A percentile compares a stretch with the other conserved stretches of the same genome.
phyloP scores from a whole-genome alignment of 78 protist genomes.

The Dictyostelium intermedium region DNA sequence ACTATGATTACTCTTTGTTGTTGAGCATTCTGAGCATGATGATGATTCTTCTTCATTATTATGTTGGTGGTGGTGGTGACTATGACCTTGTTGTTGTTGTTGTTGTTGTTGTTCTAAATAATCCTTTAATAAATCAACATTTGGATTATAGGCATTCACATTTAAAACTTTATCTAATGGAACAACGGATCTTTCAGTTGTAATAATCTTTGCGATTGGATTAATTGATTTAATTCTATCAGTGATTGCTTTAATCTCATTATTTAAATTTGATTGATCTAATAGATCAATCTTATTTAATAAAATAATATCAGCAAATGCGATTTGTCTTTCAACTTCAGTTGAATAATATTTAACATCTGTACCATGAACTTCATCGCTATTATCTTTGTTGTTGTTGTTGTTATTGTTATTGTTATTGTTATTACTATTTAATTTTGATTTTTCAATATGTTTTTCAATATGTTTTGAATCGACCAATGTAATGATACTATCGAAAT shows the following conservation, averaged over 20 bases:
- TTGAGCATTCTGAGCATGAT: not conserved
- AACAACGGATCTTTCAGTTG: slow-evolving; percentile 19
- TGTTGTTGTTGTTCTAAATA: not conserved
- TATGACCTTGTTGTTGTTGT: not conserved
- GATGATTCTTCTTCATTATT: not conserved
- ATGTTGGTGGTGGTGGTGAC: slow-evolving; percentile 4
- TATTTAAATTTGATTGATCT: slow-evolving; percentile 6
- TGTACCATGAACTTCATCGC: not conserved
- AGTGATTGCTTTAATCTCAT: not conserved
- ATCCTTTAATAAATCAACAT: slow-evolving; percentile 9
- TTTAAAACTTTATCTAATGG: slow-evolving; percentile 38
- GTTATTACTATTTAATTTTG: not conserved
- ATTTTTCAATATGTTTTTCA: slow-evolving; percentile 55
- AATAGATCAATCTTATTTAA: slow-evolving; percentile 84
- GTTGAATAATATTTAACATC: slow-evolving; percentile 8
- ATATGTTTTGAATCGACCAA: slow-evolving; percentile 83
- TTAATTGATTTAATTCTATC: slow-evolving; percentile 46
- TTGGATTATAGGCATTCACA: slow-evolving; percentile 51
- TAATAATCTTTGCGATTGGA: slow-evolving; percentile 31
- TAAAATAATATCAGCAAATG: slow-evolving; percentile 83
- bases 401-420: not conserved
- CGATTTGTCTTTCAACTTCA: slow-evolving; percentile 81
- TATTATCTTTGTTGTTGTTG: not conserved
- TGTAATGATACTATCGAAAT: slow-evolving; percentile 83
- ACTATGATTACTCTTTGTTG: not conserved